These are phyloP conservation scores for Magnaporthiopsis poae DNA, from an alignment of 2,329 filamentous ascomycete species.

Conservation along the genomic window DNA sequence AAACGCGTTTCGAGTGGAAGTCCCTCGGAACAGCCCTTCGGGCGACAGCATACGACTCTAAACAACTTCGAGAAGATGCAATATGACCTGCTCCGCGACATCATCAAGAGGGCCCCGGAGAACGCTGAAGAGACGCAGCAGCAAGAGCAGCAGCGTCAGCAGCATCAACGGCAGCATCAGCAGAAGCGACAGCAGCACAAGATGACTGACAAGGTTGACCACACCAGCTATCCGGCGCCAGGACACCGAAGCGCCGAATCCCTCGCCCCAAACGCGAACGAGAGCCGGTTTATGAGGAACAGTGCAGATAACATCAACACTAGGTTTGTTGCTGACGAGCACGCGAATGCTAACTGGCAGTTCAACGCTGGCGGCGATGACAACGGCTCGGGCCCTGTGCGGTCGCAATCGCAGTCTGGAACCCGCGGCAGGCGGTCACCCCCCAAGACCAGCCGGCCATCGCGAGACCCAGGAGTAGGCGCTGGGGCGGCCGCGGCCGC, in stretches of 20 bases:
- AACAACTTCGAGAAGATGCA: conserved; percentile 17
- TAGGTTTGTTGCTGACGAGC: conserved; percentile 44
- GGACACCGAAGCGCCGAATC: conserved; percentile 16
- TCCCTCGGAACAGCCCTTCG: background rate
- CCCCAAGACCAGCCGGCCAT: conserved; percentile 6
- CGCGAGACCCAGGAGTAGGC: background rate
- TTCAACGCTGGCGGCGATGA: conserved; percentile 38
- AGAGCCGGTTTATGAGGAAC: conserved; percentile 34
- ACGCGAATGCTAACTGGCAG: conserved; percentile 32
- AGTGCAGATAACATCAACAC: conserved; percentile 55
- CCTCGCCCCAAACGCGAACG: conserved; percentile 25
- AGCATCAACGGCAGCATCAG: conserved; percentile 5
- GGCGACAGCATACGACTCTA: conserved; percentile 9
- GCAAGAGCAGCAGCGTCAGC: background rate
- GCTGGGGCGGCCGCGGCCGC: conserved; percentile 1
- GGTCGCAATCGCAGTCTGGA: conserved; percentile 31
- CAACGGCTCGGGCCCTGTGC: conserved; percentile 23
- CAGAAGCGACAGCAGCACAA: background rate
- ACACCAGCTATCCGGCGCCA: conserved; percentile 40
- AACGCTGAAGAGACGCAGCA: background rate
- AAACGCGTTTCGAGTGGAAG: conserved; percentile 19
- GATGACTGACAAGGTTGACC: conserved; percentile 14
- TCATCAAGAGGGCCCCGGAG: conserved; percentile 10
- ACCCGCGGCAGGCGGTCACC: conserved; percentile 31
- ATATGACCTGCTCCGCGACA: conserved; percentile 12